phyloP scores from a whole-genome alignment of 1,139 yeast genomes.

The Diutina pseudorugosa region DNA sequence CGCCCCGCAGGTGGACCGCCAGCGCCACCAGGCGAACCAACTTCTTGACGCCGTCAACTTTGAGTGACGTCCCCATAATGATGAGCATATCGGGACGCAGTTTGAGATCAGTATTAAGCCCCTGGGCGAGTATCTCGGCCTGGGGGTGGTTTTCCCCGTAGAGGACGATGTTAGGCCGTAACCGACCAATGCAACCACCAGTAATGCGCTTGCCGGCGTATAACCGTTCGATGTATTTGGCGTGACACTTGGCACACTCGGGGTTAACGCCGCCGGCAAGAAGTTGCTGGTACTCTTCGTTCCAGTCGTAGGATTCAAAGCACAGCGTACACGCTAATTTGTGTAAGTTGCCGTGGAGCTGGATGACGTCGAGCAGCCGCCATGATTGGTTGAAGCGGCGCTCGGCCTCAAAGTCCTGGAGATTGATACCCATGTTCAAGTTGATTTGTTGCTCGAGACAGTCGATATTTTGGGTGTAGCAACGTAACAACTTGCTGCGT shows the following conservation, averaged over 20 bases:
- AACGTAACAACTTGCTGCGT: constrained; percentile 58
- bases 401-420: constrained; percentile 17
- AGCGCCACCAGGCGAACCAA: constrained; percentile 49
- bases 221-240: constrained; percentile 39
- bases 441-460: constrained; percentile 19
- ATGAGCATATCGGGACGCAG: constrained; percentile 52
- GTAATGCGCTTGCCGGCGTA: constrained; percentile 50
- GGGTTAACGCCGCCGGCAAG: constrained; percentile 48
- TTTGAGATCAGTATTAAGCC: constrained; percentile 42
- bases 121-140: constrained; percentile 51
- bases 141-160: constrained; percentile 76
- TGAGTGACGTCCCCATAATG: constrained; percentile 67
- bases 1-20: constrained; percentile 47
- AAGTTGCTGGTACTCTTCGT: not conserved
- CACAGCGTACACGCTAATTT: constrained; percentile 66
- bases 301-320: constrained; percentile 48
- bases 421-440: constrained; percentile 31
- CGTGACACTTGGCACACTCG: constrained; percentile 47
- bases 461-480: constrained; percentile 77
- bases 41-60: constrained; percentile 61
- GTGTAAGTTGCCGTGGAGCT: constrained; percentile 83
- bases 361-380: constrained; percentile 67
- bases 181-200: constrained; percentile 40
- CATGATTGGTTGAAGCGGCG: constrained; percentile 29
- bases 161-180: constrained; percentile 64